phyloP scores from a whole-genome alignment of 2,329 filamentous ascomycete genomes.

The Xylaria sp. region DNA sequence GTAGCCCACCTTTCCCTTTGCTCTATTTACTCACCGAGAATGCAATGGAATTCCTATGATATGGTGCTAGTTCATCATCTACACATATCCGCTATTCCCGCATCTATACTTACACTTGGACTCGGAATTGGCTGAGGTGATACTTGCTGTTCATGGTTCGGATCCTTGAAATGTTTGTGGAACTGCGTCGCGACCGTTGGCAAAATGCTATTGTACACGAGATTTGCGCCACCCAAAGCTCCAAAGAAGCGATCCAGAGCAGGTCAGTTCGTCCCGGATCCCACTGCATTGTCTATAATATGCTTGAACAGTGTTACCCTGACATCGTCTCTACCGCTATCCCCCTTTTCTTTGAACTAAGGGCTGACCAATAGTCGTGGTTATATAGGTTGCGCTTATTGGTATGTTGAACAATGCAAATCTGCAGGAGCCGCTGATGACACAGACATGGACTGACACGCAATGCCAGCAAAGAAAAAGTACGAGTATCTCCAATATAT shows the following conservation, averaged over 20 bases:
- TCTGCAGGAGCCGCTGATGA: slow-evolving; percentile 16
- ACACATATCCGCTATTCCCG: slow-evolving; percentile 17
- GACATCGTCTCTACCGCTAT: background rate
- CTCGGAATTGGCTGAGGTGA: slow-evolving; percentile 11
- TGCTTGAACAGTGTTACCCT: slow-evolving; percentile 3
- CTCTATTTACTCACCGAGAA: slow-evolving; percentile 19
- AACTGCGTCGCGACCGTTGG: slow-evolving; percentile 32
- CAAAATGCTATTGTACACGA: slow-evolving; percentile 68
- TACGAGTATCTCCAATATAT: slow-evolving; percentile 46
- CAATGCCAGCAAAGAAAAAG: slow-evolving; percentile 63
- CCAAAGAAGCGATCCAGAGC: slow-evolving; percentile 69
- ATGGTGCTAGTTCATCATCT: slow-evolving; percentile 10
- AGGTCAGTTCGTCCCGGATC: slow-evolving; percentile 55
- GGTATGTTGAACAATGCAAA: slow-evolving; percentile 53
- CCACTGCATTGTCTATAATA: background rate
- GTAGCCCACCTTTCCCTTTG: slow-evolving; percentile 22
- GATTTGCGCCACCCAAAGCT: slow-evolving; percentile 64
- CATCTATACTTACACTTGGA: slow-evolving; percentile 14
- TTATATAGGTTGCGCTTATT: slow-evolving; percentile 60
- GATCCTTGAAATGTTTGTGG: slow-evolving; percentile 36
- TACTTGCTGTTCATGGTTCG: slow-evolving; percentile 14
- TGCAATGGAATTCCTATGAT: slow-evolving; percentile 15
- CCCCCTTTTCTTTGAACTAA: slow-evolving; percentile 4
- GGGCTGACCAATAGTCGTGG: slow-evolving; percentile 42
- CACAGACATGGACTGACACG: slow-evolving; percentile 36